These are phyloP conservation scores for Cryomyces minteri DNA, from an alignment of 495 filamentous ascomycete genomes.

Conservation along the genomic window DNA sequence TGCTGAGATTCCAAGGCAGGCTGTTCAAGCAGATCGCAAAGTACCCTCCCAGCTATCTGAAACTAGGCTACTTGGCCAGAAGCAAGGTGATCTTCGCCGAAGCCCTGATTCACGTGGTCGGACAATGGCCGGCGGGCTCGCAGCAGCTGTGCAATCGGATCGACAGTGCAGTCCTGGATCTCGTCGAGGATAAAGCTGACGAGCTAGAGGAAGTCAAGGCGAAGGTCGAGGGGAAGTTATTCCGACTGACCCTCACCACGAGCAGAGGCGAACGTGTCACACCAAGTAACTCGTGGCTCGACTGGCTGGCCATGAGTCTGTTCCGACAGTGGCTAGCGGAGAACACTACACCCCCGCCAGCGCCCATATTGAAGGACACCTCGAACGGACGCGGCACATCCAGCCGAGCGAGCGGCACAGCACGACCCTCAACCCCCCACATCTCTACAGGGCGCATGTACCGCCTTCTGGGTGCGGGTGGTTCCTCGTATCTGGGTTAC, in stretches of 20 bases:
- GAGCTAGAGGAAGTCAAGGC: conserved; percentile 43
- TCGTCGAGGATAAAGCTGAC: conserved; percentile 82
- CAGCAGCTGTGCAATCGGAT: conserved; percentile 54
- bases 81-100: conserved; percentile 79
- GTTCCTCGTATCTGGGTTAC: conserved; percentile 50
- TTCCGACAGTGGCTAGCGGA: conserved; percentile 87
- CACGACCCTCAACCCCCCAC: conserved; percentile 3
- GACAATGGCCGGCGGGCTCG: conserved; percentile 69
- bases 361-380: conserved; percentile 17
- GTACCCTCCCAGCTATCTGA: conserved; percentile 80
- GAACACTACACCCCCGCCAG: conserved; percentile 54
- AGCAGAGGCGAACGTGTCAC: conserved; percentile 61
- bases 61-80: conserved; percentile 68
- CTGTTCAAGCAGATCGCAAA: conserved; percentile 91
- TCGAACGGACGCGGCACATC: conserved; percentile 2
- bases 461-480: conserved; percentile 43
- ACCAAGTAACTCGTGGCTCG: conserved; percentile 58
- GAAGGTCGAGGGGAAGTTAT: conserved; percentile 38
- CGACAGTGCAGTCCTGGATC: conserved; percentile 55
- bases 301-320: conserved; percentile 70
- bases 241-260: conserved; percentile 64
- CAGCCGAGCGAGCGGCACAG: conserved; percentile 5
- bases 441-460: conserved; percentile 48
- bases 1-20: conserved; percentile 72
- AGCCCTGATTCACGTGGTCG: conserved; percentile 78